These are phyloP conservation scores for Fusarium tuaranense DNA, from an alignment of 2,329 filamentous ascomycete genomes.

Conservation along the genomic window DNA sequence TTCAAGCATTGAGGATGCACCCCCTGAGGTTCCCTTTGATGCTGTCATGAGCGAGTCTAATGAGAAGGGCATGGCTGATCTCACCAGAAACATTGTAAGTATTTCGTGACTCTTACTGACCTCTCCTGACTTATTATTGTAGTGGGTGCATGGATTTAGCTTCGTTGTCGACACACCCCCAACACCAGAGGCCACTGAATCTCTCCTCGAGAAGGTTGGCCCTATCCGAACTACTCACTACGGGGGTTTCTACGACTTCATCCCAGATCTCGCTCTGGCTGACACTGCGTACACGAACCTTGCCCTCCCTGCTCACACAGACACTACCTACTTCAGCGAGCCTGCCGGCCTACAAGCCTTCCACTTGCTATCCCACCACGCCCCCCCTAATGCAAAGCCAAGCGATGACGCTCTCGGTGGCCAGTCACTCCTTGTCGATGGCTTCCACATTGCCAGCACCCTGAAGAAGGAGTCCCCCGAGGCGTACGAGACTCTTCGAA, in stretches of 20 bases:
- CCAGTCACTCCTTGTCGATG: constrained; percentile 85
- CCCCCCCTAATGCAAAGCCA: constrained; percentile 50
- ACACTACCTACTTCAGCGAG: constrained; percentile 96
- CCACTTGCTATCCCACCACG: constrained; percentile 82
- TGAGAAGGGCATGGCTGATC: constrained; percentile 65
- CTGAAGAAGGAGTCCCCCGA: constrained; percentile 65
- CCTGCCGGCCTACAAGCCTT: constrained; percentile 93
- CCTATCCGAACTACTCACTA: constrained; percentile 94
- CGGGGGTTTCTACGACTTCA: constrained; percentile 84
- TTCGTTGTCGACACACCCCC: constrained; percentile 78
- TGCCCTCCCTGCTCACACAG: constrained; percentile 86
- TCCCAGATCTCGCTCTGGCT: constrained; percentile 86
- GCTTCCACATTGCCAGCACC: constrained; percentile 77
- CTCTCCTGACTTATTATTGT: constrained; percentile 19
- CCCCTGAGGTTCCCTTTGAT: constrained; percentile 71
- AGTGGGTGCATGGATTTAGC: constrained; percentile 80
- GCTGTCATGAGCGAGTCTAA: constrained; percentile 66
- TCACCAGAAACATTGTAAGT: constrained; percentile 74
- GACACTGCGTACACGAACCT: constrained; percentile 94
- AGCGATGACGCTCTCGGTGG: constrained; percentile 69
- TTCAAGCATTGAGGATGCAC: constrained; percentile 51
- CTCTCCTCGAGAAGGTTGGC: constrained; percentile 82
- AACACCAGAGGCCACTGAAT: constrained; percentile 76
- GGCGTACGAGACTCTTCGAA: constrained; percentile 69
- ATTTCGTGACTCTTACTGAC: not conserved